Percentiles rank a stretch among this genome's conserved stretches.
Conservation (phyloP, 345 rosid genomes). For the Chamaenerion angustifolium region DNA sequence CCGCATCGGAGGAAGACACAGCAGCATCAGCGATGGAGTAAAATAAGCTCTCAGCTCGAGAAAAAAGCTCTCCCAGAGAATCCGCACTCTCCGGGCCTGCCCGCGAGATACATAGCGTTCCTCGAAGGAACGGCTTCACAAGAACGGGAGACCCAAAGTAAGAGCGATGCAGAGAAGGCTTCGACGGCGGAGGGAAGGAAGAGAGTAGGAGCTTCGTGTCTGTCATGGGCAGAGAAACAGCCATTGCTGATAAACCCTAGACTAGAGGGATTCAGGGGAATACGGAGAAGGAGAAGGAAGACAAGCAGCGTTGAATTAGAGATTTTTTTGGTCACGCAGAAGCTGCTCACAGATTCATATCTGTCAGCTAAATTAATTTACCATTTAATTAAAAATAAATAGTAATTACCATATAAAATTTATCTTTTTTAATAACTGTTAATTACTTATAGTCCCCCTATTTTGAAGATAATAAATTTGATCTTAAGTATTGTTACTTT, state of each 20-base stretch:
- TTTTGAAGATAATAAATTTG: not conserved
- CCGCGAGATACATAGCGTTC: conserved; percentile 40
- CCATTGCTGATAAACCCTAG: conserved; percentile 7
- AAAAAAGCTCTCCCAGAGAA: conserved; percentile 25
- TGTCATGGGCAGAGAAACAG: conserved; percentile 5
- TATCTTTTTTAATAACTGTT: too few relatives aligned
- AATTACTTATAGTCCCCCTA: too few relatives aligned
- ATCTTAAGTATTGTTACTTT: not conserved
- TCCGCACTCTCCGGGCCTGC: conserved; percentile 35
- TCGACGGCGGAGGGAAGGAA: conserved; percentile 19
- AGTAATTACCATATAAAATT: too few relatives aligned
- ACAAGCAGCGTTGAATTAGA: not conserved
- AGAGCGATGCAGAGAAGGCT: conserved; percentile 23
- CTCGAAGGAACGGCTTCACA: conserved; percentile 25
- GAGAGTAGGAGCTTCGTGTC: not conserved
- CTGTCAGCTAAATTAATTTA: too few relatives aligned
- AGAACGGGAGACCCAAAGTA: conserved; percentile 10
- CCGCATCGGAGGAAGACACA: conserved; percentile 56
- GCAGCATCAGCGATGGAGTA: conserved; percentile 81
- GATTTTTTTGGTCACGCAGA: not conserved
- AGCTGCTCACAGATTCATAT: too few relatives aligned
- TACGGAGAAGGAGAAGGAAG: not conserved
- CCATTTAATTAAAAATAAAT: too few relatives aligned
- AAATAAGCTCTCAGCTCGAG: conserved; percentile 36
- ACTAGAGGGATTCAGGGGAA: conserved; percentile 2